These are phyloP conservation scores for Scedosporium dehoogii DNA, from an alignment of 2,329 filamentous ascomycete genomes.

Conservation along the genomic window DNA sequence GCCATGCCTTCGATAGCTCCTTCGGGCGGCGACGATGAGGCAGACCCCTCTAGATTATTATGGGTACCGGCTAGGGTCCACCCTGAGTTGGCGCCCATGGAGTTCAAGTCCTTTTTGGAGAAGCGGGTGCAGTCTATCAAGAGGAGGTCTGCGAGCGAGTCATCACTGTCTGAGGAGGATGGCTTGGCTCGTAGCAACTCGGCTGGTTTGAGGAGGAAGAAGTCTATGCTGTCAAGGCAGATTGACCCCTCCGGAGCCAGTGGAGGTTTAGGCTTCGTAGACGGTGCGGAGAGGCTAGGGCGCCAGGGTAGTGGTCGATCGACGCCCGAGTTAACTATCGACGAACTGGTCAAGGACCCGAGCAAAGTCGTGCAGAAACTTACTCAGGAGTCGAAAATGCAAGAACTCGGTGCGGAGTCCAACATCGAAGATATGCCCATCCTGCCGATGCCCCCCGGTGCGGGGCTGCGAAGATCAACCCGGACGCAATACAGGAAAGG, in stretches of 20 bases:
- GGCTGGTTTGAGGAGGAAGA: slow-evolving; percentile 69
- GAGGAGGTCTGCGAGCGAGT: slow-evolving; percentile 63
- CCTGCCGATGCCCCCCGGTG: slow-evolving; percentile 65
- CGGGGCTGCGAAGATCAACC: slow-evolving; percentile 79
- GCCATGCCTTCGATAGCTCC: slow-evolving; percentile 66
- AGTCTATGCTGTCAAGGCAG: slow-evolving; percentile 90
- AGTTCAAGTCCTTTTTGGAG: slow-evolving; percentile 95
- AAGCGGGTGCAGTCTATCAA: slow-evolving; percentile 86
- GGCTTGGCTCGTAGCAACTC: slow-evolving; percentile 29
- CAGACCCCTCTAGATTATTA: slow-evolving; percentile 78
- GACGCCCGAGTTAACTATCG: slow-evolving; percentile 53
- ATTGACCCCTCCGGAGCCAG: slow-evolving; percentile 61
- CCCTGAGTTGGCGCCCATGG: slow-evolving; percentile 86
- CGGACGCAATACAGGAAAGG: slow-evolving; percentile 80
- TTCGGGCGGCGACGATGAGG: slow-evolving; percentile 65
- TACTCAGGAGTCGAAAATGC: slow-evolving; percentile 40
- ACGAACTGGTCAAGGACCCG: slow-evolving; percentile 75
- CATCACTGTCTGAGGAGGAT: slow-evolving; percentile 46
- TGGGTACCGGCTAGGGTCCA: slow-evolving; percentile 95
- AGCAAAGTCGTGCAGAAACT: slow-evolving; percentile 61
- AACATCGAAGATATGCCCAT: slow-evolving; percentile 62
- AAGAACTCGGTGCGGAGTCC: slow-evolving; percentile 30
- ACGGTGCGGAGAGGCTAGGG: slow-evolving; percentile 66
- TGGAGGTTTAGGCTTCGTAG: slow-evolving; percentile 51
- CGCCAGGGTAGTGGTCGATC: slow-evolving; percentile 45